Evolutionary conservation across 345 rosid genomes (phyloP), one percentile per base, ranked within the genome.

Genomic region (Mangifera indica): DNA sequence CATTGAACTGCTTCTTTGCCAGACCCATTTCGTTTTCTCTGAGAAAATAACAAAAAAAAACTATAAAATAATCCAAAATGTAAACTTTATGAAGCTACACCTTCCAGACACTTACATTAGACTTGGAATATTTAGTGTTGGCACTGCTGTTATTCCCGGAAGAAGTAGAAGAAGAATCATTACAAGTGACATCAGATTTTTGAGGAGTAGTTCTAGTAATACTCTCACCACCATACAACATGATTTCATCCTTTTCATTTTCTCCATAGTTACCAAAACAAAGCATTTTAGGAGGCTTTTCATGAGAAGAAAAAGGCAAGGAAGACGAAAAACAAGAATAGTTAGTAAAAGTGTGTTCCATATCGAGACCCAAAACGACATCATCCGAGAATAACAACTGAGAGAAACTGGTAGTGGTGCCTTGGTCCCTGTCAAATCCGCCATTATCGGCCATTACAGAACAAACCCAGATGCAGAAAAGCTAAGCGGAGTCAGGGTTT

Each of bases 261-360:
- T 59, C 67, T 15, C 76, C 77, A 48, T 63, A 57, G 24, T 84
- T 84, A 10, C 91, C 93, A 62, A 93, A 93, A 72, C 91, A 89
- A 26, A 93, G 93, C 97, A 93, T 93, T 84, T 67, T 82, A 45
- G 95, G 84, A 26, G 81, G 73, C 60, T 76, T 87, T 55, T 37
- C 68, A 60, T 59, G 34, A 65, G 71, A 22, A 67, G 77, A 46
- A 62, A 79, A 76, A 15, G 76, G 74, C 67, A 67, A 60, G 37
- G 22, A 40, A 48, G 32, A 29, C 32, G 62, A 67, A 53, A 7
- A 68, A 37, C 51, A 68, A 68, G 60, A 21, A 51, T 22, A 49
- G 58, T 63, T 57, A 66, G 20, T 53, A 21, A 72, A 79, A 24
- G 67, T 24, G 37, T 60, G 77, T 5, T 55, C 81, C 22, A 77